Percentiles rank a stretch among this genome's conserved stretches.
These are phyloP conservation scores for Penicillium angulare DNA, from an alignment of 495 filamentous ascomycete species.

Conservation along the genomic window DNA sequence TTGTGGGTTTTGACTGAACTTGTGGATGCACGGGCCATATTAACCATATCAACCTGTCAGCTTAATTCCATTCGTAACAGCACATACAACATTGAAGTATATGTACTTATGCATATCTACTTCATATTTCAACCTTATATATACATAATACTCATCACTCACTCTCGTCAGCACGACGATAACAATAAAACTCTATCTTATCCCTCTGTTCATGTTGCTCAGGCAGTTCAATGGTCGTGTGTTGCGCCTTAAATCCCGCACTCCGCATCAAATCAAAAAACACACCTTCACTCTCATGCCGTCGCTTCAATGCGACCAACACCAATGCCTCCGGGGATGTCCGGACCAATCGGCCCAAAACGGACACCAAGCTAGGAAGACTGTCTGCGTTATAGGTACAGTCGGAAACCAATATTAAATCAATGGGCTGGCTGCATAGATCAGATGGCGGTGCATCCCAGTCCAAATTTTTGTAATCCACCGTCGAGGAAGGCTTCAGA, in stretches of 20 bases:
- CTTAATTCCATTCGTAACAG: neutral
- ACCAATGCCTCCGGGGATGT: slow-evolving; percentile 55
- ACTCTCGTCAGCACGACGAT: no score
- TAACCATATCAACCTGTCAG: neutral
- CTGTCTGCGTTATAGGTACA: slow-evolving; percentile 94
- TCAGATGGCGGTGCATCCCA: slow-evolving; percentile 62
- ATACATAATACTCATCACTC: no score
- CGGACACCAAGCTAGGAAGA: slow-evolving; percentile 69
- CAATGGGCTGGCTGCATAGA: slow-evolving; percentile 46
- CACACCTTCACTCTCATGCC: slow-evolving; percentile 76
- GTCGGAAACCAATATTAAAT: slow-evolving; percentile 81
- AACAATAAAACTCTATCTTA: slow-evolving; percentile 60
- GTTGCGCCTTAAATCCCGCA: slow-evolving; percentile 50
- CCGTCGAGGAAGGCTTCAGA: slow-evolving; percentile 30
- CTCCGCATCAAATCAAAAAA: slow-evolving; percentile 76
- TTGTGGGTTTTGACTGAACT: no score
- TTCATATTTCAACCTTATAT: no score
- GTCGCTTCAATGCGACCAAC: slow-evolving; percentile 76
- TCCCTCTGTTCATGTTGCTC: slow-evolving; percentile 57
- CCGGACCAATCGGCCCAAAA: slow-evolving; percentile 56
- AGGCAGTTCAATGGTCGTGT: slow-evolving; percentile 53
- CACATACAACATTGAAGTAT: neutral
- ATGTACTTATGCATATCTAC: no score
- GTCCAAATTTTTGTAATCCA: slow-evolving; percentile 65
- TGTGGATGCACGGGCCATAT: neutral